Conservation (phyloP, 352 stramenopile species). For the Aphanomyces invadans region DNA sequence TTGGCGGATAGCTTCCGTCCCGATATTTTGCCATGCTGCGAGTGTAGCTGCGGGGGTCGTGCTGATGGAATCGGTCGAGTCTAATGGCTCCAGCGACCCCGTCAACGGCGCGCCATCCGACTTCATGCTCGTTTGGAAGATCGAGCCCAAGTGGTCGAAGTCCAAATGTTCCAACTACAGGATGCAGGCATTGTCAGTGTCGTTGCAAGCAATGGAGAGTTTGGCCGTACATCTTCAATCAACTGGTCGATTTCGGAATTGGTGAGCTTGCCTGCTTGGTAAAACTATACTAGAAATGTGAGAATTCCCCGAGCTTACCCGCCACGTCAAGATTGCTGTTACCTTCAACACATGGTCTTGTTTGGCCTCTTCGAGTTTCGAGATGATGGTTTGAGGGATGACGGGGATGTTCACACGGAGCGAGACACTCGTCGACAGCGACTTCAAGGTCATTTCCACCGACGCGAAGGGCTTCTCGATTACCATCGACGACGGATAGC, state of each 20-base stretch:
- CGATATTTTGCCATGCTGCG: slow-evolving; percentile 38
- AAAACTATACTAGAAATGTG: slow-evolving; percentile 42
- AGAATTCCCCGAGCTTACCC: no score
- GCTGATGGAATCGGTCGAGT: slow-evolving; percentile 53
- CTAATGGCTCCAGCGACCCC: slow-evolving; percentile 48
- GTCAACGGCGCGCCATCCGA: slow-evolving; percentile 19
- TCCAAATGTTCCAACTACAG: slow-evolving; percentile 55
- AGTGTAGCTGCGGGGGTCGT: slow-evolving; percentile 38
- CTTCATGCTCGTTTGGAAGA: slow-evolving; percentile 52
- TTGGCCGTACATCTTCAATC: slow-evolving; percentile 35
- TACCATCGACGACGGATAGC: slow-evolving; percentile 11
- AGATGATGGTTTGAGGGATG: slow-evolving; percentile 16
- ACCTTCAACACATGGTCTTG: slow-evolving; percentile 73
- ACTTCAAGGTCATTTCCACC: neutral
- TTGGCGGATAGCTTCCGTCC: slow-evolving; percentile 70
- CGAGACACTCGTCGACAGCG: neutral
- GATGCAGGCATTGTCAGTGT: slow-evolving; percentile 1
- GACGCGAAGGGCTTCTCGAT: slow-evolving; percentile 18
- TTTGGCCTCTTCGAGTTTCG: slow-evolving; percentile 27
- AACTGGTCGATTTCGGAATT: slow-evolving; percentile 38
- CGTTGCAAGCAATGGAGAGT: no score
- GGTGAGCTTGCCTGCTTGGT: slow-evolving; percentile 43
- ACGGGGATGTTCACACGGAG: slow-evolving; percentile 13
- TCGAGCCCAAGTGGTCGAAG: slow-evolving; percentile 51
- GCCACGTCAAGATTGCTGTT: no score